Conservation (phyloP, 352 stramenopile genomes). For the Globisporangium acanthophoron region DNA sequence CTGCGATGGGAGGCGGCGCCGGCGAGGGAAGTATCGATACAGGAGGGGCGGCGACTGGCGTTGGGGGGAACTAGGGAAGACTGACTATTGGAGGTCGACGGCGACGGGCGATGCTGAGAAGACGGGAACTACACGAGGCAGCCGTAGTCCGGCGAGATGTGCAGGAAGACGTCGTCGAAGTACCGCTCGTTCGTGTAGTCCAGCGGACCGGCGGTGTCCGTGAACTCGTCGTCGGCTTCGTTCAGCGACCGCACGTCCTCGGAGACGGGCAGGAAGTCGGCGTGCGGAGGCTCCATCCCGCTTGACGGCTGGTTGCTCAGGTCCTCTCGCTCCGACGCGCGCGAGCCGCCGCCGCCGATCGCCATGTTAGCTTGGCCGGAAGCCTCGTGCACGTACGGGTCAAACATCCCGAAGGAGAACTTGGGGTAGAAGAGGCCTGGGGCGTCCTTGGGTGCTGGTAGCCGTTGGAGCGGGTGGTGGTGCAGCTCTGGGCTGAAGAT, state of each 20-base stretch:
- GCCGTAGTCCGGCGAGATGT: slow-evolving; percentile 71
- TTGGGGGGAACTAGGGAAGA: slow-evolving; percentile 79
- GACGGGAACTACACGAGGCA: slow-evolving; percentile 41
- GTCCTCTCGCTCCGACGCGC: slow-evolving; percentile 10
- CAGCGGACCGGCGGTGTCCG: slow-evolving; percentile 35
- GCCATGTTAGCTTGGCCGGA: not conserved
- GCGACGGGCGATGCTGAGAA: not conserved
- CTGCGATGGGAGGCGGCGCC: no score
- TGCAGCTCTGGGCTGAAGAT: slow-evolving; percentile 16
- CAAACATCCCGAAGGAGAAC: slow-evolving; percentile 24
- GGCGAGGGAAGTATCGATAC: not conserved
- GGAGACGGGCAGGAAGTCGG: slow-evolving; percentile 47
- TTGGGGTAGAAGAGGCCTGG: slow-evolving; percentile 16
- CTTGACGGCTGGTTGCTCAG: slow-evolving; percentile 17
- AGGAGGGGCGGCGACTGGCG: slow-evolving; percentile 67
- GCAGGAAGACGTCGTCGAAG: slow-evolving; percentile 74
- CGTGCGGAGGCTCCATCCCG: slow-evolving; percentile 14
- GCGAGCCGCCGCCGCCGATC: slow-evolving; percentile 3
- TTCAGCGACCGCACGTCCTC: slow-evolving; percentile 44
- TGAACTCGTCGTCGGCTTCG: slow-evolving; percentile 43
- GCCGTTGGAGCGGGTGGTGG: slow-evolving; percentile 14
- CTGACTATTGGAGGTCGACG: not conserved
- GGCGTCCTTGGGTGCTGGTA: slow-evolving; percentile 9
- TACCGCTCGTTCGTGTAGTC: slow-evolving; percentile 70
- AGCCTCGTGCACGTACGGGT: slow-evolving; percentile 26